These are phyloP conservation scores for Diaporthe caulivora DNA, from an alignment of 2,329 filamentous ascomycete genomes.

Conservation along the genomic window DNA sequence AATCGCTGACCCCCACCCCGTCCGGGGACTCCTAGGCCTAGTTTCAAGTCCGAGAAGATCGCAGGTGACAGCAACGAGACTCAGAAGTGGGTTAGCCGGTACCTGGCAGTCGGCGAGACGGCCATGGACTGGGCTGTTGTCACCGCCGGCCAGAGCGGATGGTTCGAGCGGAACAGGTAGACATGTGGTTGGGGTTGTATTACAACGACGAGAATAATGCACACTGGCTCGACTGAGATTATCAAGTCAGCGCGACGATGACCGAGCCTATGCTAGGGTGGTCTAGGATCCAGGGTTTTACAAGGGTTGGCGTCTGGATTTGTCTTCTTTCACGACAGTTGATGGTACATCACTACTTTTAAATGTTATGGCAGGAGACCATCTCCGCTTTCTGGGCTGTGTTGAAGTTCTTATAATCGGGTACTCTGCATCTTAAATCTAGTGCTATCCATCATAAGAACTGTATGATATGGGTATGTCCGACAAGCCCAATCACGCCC, in stretches of 20 bases:
- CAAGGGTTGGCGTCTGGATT: slow-evolving; percentile 18
- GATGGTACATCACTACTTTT: not conserved
- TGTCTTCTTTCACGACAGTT: not conserved
- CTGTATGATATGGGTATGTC: slow-evolving; percentile 26
- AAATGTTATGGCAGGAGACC: slow-evolving; percentile 5
- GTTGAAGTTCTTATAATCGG: not conserved
- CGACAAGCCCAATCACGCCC: not conserved
- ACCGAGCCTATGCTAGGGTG: not conserved
- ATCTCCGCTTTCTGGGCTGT: slow-evolving; percentile 5
- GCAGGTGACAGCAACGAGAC: slow-evolving; percentile 83
- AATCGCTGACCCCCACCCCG: slow-evolving; percentile 58
- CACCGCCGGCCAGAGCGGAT: slow-evolving; percentile 87
- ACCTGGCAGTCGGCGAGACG: slow-evolving; percentile 95
- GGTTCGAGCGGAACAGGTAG: slow-evolving; percentile 90
- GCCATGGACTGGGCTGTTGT: slow-evolving; percentile 98
- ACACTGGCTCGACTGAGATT: not conserved
- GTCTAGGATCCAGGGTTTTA: not conserved
- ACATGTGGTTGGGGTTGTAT: not conserved
- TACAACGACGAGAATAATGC: not conserved
- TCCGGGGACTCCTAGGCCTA: slow-evolving; percentile 68
- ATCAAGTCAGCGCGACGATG: not conserved
- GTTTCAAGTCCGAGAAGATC: slow-evolving; percentile 89
- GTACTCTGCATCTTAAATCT: not conserved
- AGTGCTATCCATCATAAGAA: not conserved
- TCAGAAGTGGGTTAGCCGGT: slow-evolving; percentile 91